Conservation (phyloP, 306 rosid species). For the Biancaea sappan region DNA sequence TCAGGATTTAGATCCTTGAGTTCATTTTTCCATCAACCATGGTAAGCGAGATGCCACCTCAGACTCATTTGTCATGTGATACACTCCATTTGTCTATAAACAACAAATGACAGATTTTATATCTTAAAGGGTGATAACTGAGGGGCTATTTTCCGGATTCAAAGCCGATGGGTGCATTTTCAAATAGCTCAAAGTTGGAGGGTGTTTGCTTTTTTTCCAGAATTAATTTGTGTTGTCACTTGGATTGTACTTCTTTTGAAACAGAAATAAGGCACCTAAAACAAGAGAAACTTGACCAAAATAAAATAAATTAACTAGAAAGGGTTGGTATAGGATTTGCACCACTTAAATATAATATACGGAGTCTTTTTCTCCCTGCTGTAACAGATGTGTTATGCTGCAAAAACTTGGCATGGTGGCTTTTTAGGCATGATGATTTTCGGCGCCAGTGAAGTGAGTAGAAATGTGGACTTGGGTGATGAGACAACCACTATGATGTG, state of each 20-base stretch:
- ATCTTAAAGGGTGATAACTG: too few species aligned
- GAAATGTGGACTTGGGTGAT: slow-evolving; percentile 95
- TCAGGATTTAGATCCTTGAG: too few species aligned
- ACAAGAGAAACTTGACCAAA: slow-evolving; percentile 13
- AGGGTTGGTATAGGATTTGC: slow-evolving; percentile 6
- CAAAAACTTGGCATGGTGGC: slow-evolving; percentile 99
- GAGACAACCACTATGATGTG: slow-evolving; percentile 96
- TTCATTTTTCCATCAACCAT: too few species aligned
- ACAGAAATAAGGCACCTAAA: slow-evolving; percentile 2
- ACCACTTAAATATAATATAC: neutral
- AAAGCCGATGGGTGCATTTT: too few species aligned
- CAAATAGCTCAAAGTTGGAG: too few species aligned
- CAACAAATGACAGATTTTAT: too few species aligned
- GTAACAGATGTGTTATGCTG: slow-evolving; percentile 86
- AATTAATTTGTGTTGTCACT: slow-evolving; percentile 24
- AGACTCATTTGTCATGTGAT: too few species aligned
- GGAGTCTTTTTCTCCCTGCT: slow-evolving; percentile 9
- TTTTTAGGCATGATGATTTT: slow-evolving; percentile 96
- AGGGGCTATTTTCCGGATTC: too few species aligned
- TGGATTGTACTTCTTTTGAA: slow-evolving; percentile 23
- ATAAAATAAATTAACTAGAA: neutral
- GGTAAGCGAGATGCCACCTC: too few species aligned
- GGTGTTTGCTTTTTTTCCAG: too few species aligned
- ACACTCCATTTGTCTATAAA: too few species aligned
- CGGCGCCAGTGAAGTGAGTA: slow-evolving; percentile 99